These are phyloP conservation scores for Knoxia roxburghii DNA, from an alignment of 257 asterid species.

Conservation along the genomic window DNA sequence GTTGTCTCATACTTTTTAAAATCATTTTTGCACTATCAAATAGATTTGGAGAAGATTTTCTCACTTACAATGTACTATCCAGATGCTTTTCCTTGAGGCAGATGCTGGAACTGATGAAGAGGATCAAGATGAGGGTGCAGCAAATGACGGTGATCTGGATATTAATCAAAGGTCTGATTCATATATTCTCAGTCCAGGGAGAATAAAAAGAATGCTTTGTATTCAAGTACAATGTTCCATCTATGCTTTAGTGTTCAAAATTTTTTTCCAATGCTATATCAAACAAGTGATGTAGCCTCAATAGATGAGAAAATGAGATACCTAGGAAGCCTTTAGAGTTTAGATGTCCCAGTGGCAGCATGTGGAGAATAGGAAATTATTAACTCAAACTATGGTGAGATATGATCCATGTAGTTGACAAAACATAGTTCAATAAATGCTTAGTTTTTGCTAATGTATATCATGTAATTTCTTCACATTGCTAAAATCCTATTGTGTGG, in stretches of 20 bases:
- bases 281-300: too few species aligned
- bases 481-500: background rate
- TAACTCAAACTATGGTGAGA: too few species aligned
- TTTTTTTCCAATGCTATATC: too few species aligned
- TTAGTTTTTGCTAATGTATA: too few species aligned
- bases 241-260: too few species aligned
- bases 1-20: slow-evolving; percentile 12
- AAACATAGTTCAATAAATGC: too few species aligned
- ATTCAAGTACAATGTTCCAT: background rate
- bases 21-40: background rate
- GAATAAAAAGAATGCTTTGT: background rate
- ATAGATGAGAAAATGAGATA: too few species aligned
- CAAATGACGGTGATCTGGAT: slow-evolving; percentile 41
- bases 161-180: slow-evolving; percentile 57
- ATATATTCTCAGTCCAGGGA: slow-evolving; percentile 1
- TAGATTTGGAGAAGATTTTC: background rate
- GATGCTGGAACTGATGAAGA: slow-evolving; percentile 59
- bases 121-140: slow-evolving; percentile 33
- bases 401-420: too few species aligned
- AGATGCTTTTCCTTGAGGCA: slow-evolving; percentile 86
- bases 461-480: too few species aligned
- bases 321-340: too few species aligned
- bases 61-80: slow-evolving; percentile 14
- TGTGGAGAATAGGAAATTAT: too few species aligned
- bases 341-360: too few species aligned